These are phyloP conservation scores for Cucumis cinereus DNA, from an alignment of 306 rosid genomes.

Conservation along the genomic window DNA sequence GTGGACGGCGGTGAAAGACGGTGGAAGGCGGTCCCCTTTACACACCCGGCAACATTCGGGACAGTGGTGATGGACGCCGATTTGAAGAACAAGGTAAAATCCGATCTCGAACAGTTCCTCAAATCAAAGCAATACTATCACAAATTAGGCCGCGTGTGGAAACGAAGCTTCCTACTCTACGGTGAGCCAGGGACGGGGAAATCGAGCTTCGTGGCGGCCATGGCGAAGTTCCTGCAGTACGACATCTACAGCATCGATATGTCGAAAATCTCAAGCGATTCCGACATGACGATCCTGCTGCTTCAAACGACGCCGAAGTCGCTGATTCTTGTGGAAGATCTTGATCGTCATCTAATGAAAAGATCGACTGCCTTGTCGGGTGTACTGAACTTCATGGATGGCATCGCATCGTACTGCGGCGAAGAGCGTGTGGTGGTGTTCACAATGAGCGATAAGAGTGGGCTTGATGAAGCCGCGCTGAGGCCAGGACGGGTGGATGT, in stretches of 20 bases:
- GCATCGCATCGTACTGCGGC: constrained; percentile 52
- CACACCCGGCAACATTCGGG: constrained; percentile 76
- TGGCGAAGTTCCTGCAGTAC: constrained; percentile 68
- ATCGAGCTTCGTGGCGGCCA: constrained; percentile 76
- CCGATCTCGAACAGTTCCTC: constrained; percentile 67
- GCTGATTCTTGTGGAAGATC: constrained; percentile 68
- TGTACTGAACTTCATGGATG: constrained; percentile 79
- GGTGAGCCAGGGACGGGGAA: constrained; percentile 79
- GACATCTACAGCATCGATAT: constrained; percentile 71
- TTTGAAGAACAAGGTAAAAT: constrained; percentile 49
- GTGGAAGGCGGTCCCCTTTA: constrained; percentile 64
- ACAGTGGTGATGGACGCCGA: constrained; percentile 63
- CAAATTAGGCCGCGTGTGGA: constrained; percentile 88
- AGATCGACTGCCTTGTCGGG: constrained; percentile 33
- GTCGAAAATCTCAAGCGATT: constrained; percentile 38
- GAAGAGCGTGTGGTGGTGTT: constrained; percentile 84
- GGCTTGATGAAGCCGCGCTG: constrained; percentile 44
- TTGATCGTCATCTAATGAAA: constrained; percentile 36
- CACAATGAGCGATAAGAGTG: constrained; percentile 51
- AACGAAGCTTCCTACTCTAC: constrained; percentile 70
- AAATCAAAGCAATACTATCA: constrained; percentile 80
- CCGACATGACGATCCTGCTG: constrained; percentile 41
- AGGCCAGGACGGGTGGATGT: constrained; percentile 83
- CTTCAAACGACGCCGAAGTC: constrained; percentile 60
- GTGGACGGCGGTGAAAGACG: constrained; percentile 16